Percentiles rank a stretch among this genome's conserved stretches.
These are phyloP conservation scores for Mortierella sp. DNA, from an alignment of 371 early-diverging fungal species.

Conservation along the genomic window DNA sequence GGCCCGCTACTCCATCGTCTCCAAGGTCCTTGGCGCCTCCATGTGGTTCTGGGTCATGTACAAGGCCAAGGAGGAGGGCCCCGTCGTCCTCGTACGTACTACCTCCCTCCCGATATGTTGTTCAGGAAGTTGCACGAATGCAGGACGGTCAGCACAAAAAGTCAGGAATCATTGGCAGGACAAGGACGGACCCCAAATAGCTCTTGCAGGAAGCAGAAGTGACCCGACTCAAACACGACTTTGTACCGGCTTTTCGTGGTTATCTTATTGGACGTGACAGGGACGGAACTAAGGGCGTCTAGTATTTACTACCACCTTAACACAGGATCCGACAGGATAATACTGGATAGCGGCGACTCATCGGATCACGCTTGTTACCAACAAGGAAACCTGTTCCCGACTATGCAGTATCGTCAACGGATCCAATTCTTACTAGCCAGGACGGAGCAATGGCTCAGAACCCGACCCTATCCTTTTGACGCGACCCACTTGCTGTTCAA, in stretches of 20 bases:
- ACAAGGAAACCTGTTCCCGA: too few relatives aligned
- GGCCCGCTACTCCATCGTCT: constrained; percentile 39
- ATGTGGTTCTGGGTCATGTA: constrained; percentile 94
- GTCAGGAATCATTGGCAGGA: not conserved
- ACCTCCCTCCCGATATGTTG: not conserved
- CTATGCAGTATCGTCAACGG: too few relatives aligned
- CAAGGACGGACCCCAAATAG: not conserved
- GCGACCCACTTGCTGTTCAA: not conserved
- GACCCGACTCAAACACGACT: too few relatives aligned
- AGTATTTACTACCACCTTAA: too few relatives aligned
- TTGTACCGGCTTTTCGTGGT: too few relatives aligned
- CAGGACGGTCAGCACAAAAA: not conserved
- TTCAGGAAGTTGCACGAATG: not conserved
- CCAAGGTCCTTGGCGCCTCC: constrained; percentile 72
- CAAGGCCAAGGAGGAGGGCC: constrained; percentile 85
- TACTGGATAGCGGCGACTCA: too few relatives aligned
- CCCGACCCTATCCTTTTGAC: not conserved
- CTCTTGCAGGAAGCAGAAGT: not conserved
- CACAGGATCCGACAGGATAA: too few relatives aligned
- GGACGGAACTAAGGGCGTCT: too few relatives aligned
- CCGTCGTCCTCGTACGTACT: constrained; percentile 76
- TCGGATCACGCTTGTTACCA: too few relatives aligned
- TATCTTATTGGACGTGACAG: too few relatives aligned
- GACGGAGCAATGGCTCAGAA: too few relatives aligned
- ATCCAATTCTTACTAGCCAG: too few relatives aligned